phyloP scores from a whole-genome alignment of 306 rosid genomes.

The Urtica urens region DNA sequence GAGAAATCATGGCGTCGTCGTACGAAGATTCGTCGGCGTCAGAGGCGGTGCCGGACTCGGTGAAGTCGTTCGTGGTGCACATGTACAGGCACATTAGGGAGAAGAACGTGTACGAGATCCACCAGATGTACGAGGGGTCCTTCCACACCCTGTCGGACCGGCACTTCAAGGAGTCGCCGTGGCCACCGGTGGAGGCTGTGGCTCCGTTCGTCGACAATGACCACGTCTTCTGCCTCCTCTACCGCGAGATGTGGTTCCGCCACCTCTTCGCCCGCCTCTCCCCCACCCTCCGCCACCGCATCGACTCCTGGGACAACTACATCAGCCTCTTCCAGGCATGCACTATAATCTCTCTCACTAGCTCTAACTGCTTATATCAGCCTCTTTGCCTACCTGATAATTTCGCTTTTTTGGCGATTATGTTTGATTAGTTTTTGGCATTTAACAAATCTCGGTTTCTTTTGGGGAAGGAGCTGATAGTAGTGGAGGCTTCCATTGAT shows the following conservation, averaged over 20 bases:
- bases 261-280: constrained; percentile 84
- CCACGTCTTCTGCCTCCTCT: constrained; percentile 88
- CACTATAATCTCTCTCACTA: no score
- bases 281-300: constrained; percentile 80
- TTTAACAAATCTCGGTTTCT: no score
- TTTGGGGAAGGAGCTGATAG: no score
- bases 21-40: no score
- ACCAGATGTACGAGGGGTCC: constrained; percentile 80
- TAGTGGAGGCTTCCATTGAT: no score
- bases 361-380: no score
- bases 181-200: constrained; percentile 96
- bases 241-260: constrained; percentile 98
- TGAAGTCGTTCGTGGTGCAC: constrained; percentile 74
- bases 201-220: constrained; percentile 76
- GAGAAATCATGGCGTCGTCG: no score
- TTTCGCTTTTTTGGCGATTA: no score
- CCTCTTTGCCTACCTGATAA: no score
- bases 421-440: no score
- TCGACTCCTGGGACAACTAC: constrained; percentile 94
- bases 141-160: constrained; percentile 85
- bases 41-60: constrained; percentile 89
- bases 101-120: constrained; percentile 94
- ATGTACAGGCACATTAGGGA: constrained; percentile 89
- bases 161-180: constrained; percentile 82
- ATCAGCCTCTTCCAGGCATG: constrained; percentile 75